Evolutionary conservation across 2,329 filamentous ascomycete species (phyloP).

Genomic region (Ceratocystis papillata): DNA sequence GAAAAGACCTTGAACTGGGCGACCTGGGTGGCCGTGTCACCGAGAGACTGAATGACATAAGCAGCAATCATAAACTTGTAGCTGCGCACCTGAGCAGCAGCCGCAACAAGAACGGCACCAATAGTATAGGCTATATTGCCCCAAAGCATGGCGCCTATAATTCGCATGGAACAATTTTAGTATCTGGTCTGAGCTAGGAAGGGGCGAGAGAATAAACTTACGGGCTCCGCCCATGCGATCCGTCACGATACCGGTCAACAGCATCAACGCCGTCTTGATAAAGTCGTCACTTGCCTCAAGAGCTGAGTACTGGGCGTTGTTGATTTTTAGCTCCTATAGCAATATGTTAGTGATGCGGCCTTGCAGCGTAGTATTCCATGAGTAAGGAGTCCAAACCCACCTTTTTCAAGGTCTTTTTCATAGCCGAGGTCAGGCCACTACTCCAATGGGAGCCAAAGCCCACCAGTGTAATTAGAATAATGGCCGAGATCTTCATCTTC

Average conservation of each 20-base stretch:
- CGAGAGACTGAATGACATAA: conserved; percentile 44
- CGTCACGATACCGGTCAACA: conserved; percentile 45
- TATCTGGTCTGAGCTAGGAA: background rate
- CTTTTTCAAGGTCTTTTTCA: conserved; percentile 53
- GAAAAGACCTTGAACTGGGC: conserved; percentile 57
- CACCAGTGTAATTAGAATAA: conserved; percentile 43
- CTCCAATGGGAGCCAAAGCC: conserved; percentile 52
- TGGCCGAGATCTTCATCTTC: conserved; percentile 32
- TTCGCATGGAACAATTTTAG: background rate
- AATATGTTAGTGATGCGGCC: background rate
- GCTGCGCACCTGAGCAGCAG: conserved; percentile 44
- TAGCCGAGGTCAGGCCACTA: conserved; percentile 47
- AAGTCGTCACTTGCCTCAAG: conserved; percentile 52
- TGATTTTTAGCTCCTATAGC: conserved; percentile 42
- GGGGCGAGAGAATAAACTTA: conserved; percentile 26
- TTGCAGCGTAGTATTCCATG: background rate
- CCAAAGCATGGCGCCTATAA: conserved; percentile 43
- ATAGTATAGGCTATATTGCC: conserved; percentile 50
- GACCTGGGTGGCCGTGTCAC: conserved; percentile 54
- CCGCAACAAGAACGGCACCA: conserved; percentile 49
- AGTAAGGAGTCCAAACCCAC: conserved; percentile 19
- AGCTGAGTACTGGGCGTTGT: conserved; percentile 49
- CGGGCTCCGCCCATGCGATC: conserved; percentile 49
- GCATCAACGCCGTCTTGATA: conserved; percentile 47
- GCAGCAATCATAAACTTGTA: conserved; percentile 52